A percentile compares a stretch with the other conserved stretches of the same genome.
Evolutionary conservation across 176 grass and related monocot species (phyloP).

Genomic region (Avena insularis): DNA sequence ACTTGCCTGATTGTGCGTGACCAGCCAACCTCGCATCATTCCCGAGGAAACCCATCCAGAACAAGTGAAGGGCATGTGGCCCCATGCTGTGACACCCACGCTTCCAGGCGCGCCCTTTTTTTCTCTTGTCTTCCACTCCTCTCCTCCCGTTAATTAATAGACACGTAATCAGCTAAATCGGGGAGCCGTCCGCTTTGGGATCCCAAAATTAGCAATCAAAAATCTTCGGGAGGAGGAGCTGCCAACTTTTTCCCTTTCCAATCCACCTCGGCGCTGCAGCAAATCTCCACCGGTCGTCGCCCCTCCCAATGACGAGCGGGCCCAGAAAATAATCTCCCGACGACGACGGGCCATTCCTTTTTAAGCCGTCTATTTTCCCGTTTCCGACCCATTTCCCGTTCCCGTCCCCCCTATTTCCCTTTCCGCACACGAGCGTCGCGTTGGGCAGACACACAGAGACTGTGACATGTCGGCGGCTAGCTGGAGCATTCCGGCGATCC

Average conservation of each 20-base stretch:
- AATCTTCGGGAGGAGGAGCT: neutral
- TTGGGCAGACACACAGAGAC: neutral
- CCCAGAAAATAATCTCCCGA: slow-evolving; percentile 25
- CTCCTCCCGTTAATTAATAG: neutral
- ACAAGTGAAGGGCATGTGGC: neutral
- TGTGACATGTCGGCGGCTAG: slow-evolving; percentile 48
- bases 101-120: neutral
- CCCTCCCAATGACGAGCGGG: slow-evolving; percentile 32
- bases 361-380: neutral
- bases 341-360: neutral
- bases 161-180: neutral
- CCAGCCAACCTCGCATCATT: neutral
- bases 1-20: neutral
- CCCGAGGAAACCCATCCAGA: too few species aligned
- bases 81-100: neutral
- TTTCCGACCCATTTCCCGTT: slow-evolving; percentile 18
- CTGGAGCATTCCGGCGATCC: slow-evolving; percentile 51
- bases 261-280: neutral
- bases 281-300: slow-evolving; percentile 6
- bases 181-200: neutral
- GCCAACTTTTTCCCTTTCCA: neutral
- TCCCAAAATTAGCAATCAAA: slow-evolving; percentile 42
- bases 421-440: neutral
- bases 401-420: neutral
- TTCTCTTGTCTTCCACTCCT: neutral